These are phyloP conservation scores for Russula abietina DNA, from an alignment of 768 basidiomycete species.

Conservation along the genomic window DNA sequence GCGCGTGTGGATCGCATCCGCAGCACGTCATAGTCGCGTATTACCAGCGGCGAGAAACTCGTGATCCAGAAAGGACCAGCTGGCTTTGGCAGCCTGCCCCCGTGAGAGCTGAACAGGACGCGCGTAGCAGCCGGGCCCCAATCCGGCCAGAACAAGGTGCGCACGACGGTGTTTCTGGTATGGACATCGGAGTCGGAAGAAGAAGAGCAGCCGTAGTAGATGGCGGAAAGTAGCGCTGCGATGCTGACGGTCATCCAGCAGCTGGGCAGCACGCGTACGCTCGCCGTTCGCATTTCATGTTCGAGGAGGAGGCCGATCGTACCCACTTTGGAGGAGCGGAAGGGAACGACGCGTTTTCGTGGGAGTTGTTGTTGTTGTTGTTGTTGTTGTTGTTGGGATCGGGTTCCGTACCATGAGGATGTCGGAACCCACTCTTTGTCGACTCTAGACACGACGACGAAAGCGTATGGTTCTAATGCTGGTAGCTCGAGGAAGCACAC, in stretches of 20 bases:
- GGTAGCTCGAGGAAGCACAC: slow-evolving; percentile 11
- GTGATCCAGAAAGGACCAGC: slow-evolving; percentile 15
- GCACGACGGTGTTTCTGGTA: neutral
- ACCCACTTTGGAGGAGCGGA: slow-evolving; percentile 9
- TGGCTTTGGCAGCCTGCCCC: neutral
- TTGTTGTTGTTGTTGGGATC: neutral
- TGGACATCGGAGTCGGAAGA: neutral
- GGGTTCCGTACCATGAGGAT: neutral
- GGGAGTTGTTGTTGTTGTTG: neutral
- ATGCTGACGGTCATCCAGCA: slow-evolving; percentile 16
- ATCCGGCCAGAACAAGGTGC: neutral
- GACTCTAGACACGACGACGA: neutral
- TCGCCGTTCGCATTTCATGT: neutral
- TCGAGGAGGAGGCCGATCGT: slow-evolving; percentile 1
- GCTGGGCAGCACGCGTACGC: neutral
- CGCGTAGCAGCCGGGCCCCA: slow-evolving; percentile 15
- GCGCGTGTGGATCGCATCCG: neutral
- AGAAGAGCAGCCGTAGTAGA: neutral
- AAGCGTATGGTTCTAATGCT: neutral
- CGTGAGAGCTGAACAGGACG: neutral
- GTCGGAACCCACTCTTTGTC: slow-evolving; percentile 11
- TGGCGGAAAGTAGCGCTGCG: neutral
- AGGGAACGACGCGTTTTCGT: slow-evolving; percentile 5
- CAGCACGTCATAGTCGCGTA: slow-evolving; percentile 10
- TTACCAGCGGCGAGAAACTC: slow-evolving; percentile 2